Conservation (phyloP, 108 stramenopile genomes). For the Cylindrotheca closterium region DNA sequence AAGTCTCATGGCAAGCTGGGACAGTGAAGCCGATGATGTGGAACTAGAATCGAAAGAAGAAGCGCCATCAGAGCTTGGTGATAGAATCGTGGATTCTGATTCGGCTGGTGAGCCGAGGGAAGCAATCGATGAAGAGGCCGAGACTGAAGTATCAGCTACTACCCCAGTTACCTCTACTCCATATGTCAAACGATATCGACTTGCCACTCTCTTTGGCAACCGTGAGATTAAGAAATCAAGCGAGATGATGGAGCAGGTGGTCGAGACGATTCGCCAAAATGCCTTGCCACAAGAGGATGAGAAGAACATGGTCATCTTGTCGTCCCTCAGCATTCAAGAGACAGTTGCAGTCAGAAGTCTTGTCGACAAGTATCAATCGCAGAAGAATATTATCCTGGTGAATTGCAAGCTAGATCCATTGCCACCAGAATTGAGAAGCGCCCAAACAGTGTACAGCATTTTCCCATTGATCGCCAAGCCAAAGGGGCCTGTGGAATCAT, state of each 20-base stretch:
- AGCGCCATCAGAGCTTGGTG: too few species aligned
- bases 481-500: conserved; percentile 4
- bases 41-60: not conserved
- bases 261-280: conserved; percentile 32
- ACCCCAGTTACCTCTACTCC: not conserved
- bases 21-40: conserved; percentile 2
- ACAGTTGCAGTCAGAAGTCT: conserved; percentile 45
- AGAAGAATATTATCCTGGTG: conserved; percentile 45
- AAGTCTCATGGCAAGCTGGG: conserved; percentile 39
- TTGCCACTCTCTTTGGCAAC: conserved; percentile 51
- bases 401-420: conserved; percentile 45
- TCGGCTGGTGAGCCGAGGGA: not conserved
- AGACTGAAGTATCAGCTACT: not conserved
- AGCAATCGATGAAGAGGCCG: not conserved
- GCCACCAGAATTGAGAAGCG: conserved; percentile 36
- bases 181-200: conserved; percentile 19
- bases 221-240: conserved; percentile 32
- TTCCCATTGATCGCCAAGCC: conserved; percentile 41
- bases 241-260: conserved; percentile 41
- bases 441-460: conserved; percentile 45
- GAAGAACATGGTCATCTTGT: conserved; percentile 47
- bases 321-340: conserved; percentile 35
- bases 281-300: conserved; percentile 37
- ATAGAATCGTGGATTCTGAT: not conserved
- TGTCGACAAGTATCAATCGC: conserved; percentile 22